Evolutionary conservation across 768 basidiomycete species (phyloP).

Genomic region (Heimioporus sp.): DNA sequence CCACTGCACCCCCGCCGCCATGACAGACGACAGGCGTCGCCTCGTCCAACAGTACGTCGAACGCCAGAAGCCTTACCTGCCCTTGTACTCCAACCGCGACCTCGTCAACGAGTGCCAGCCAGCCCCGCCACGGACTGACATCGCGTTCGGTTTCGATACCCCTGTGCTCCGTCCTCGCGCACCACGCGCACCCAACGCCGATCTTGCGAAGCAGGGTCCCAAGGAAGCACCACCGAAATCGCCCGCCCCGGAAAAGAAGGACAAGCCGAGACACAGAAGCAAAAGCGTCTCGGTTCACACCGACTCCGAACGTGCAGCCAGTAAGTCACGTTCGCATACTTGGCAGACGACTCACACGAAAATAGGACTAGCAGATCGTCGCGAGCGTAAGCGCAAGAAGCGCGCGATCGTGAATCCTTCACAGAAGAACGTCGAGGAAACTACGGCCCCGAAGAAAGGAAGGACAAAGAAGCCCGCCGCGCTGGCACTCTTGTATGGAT

Average conservation of each 20-base stretch:
- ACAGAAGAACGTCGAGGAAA: constrained; percentile 9
- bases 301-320: constrained; percentile 37
- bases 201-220: not conserved
- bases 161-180: constrained; percentile 54
- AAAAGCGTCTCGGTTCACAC: constrained; percentile 16
- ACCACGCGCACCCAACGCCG: constrained; percentile 5
- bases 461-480: constrained; percentile 25
- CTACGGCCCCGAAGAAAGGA: constrained; percentile 6
- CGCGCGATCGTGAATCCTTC: constrained; percentile 46
- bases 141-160: constrained; percentile 46
- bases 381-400: constrained; percentile 60
- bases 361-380: constrained; percentile 62
- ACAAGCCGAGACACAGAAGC: constrained; percentile 26
- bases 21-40: constrained; percentile 36
- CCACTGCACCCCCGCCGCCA: not conserved
- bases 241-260: constrained; percentile 9
- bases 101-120: constrained; percentile 14
- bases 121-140: constrained; percentile 5
- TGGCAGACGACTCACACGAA: not conserved
- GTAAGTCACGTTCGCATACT: constrained; percentile 24
- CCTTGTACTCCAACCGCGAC: constrained; percentile 44
- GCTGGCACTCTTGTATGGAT: constrained; percentile 37
- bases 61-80: constrained; percentile 45
- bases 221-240: not conserved
- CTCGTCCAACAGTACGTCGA: constrained; percentile 48